These are phyloP conservation scores for Halenospora varia DNA, from an alignment of 495 filamentous ascomycete genomes.

Conservation along the genomic window DNA sequence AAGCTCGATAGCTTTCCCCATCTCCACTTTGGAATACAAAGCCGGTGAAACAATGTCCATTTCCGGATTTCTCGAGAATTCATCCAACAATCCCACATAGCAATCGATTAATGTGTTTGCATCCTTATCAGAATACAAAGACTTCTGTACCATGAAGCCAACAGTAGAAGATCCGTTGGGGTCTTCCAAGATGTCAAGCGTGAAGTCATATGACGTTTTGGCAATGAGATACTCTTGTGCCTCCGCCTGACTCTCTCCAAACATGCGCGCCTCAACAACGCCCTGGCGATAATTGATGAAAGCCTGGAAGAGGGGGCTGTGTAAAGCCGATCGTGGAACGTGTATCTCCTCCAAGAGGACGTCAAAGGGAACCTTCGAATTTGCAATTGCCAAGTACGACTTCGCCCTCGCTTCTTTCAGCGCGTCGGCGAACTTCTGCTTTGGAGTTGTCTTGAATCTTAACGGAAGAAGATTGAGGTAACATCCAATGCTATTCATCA, in stretches of 20 bases:
- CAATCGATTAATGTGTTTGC: constrained; percentile 21
- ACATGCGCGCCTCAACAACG: constrained; percentile 4
- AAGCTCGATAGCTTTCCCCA: constrained; percentile 16
- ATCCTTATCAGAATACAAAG: constrained; percentile 17
- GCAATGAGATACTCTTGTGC: not conserved
- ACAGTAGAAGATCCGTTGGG: no score
- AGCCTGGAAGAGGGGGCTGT: constrained; percentile 34
- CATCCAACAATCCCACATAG: constrained; percentile 29
- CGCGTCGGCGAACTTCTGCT: constrained; percentile 8
- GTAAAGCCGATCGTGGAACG: constrained; percentile 12
- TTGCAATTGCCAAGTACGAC: not conserved
- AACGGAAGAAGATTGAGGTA: constrained; percentile 26
- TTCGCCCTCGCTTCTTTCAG: not conserved
- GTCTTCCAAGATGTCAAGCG: no score
- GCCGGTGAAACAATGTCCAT: not conserved
- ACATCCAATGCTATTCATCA: constrained; percentile 16
- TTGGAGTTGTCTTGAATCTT: constrained; percentile 2
- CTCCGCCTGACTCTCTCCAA: constrained; percentile 4
- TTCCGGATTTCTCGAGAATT: constrained; percentile 5
- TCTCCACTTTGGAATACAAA: constrained; percentile 6
- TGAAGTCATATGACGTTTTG: constrained; percentile 1
- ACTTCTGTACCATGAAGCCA: constrained; percentile 1
- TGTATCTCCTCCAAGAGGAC: constrained; percentile 32
- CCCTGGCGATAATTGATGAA: constrained; percentile 34
- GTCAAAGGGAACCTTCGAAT: constrained; percentile 41